phyloP scores from a whole-genome alignment of 1,139 yeast species.

The Petasospora rhodanensis region DNA sequence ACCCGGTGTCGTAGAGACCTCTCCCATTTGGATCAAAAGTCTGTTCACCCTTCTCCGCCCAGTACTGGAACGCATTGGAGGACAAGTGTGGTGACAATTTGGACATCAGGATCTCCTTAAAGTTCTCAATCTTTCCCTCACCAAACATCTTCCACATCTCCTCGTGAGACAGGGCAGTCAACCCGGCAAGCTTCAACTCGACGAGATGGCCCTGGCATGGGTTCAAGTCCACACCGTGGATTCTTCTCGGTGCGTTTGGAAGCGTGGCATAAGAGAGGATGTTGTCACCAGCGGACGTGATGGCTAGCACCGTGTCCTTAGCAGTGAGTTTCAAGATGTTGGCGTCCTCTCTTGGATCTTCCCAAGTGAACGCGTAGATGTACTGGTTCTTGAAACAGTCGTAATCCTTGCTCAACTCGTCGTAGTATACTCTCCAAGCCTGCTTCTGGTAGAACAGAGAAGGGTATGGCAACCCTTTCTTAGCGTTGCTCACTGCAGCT shows the following conservation, averaged over 20 bases:
- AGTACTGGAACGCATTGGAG: constrained; percentile 75
- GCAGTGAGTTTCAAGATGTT: constrained; percentile 55
- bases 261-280: constrained; percentile 67
- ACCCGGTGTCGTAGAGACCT: constrained; percentile 77
- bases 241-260: constrained; percentile 63
- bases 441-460: constrained; percentile 73
- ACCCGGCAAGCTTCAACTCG: constrained; percentile 71
- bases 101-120: constrained; percentile 45
- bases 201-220: constrained; percentile 79
- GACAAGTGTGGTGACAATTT: constrained; percentile 67
- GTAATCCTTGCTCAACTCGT: constrained; percentile 62
- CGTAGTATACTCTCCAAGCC: constrained; percentile 76
- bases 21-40: constrained; percentile 50
- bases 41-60: constrained; percentile 60
- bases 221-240: constrained; percentile 81
- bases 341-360: constrained; percentile 80
- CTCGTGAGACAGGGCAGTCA: constrained; percentile 52
- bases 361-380: constrained; percentile 88
- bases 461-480: constrained; percentile 70
- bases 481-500: constrained; percentile 61
- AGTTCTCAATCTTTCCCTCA: constrained; percentile 58
- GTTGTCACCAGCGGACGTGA: constrained; percentile 85
- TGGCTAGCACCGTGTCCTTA: constrained; percentile 72
- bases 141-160: constrained; percentile 76
- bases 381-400: constrained; percentile 73